Evolutionary conservation across 2,329 filamentous ascomycete species (phyloP), one percentile per base, ranked within the genome.

Genomic region (Byssochlamys sp.): DNA sequence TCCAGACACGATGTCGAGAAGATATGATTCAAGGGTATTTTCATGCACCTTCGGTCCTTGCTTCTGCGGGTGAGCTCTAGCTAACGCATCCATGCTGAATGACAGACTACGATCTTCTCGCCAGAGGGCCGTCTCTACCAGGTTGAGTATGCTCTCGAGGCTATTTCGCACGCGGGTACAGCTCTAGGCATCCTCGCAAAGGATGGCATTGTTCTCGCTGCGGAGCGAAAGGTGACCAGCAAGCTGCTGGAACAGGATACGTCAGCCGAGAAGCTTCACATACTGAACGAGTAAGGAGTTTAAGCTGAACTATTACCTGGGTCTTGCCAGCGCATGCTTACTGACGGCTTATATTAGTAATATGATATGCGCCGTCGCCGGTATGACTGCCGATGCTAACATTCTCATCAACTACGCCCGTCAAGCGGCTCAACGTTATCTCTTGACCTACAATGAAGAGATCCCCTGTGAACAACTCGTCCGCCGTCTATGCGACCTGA

Each of bases 351-450:
- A 12, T 51, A 19, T 24, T 65, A 97, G 92, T 80, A 99, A 99
- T 81, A 99, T 99, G 95, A 97, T 99, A 77, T 96, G 91, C 77
- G 94, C 94, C 61, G 94, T 99, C 60, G 94, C 94, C 68, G 94
- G 94, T 72, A 97, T 99, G 92, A 99, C 91, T 52, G 94, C 94
- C 71, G 94, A 99, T 73, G 94, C 94, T 75, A 99, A 99, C 81
- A 99, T 99, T 76, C 90, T 99, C 74, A 99, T 99, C 85, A 99
- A 99, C 82, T 96, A 95, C 78, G 95, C 94, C 73, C 91, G 94
- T 68, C 90, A 96, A 84, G 89, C 90, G 69, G 94, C 94, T 68
- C 94, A 99, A 80, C 86, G 88, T 72, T 97, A 99, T 79, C 92
- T 99, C 74, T 85, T 96, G 65, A 99, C 92, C 69, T 99, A 99